Evolutionary conservation across 768 basidiomycete genomes (phyloP), one percentile per base, ranked within the genome.

Genomic region (Galerina marginata): DNA sequence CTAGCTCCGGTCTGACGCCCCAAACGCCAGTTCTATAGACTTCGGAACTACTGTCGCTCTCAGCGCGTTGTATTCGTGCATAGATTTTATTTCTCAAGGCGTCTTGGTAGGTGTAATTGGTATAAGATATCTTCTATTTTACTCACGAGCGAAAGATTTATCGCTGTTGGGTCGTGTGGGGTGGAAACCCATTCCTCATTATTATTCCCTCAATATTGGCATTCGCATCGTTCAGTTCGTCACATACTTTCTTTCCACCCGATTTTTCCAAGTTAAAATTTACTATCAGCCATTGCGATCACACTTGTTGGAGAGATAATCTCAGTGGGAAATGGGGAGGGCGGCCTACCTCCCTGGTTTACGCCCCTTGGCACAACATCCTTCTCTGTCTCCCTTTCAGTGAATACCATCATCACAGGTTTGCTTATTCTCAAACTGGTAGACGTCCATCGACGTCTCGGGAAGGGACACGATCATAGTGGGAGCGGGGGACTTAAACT

Each of bases 101-200:
- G 43, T 56, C 2, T 46, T 56, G 36, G 55, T 56, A 48, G 2
- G 46, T 12, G 7, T 3, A 9, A 56, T 16, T 33, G 46, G 3
- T 4, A 7, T 47, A 25, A 25, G 14, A 10, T 16, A 23, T 29
- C 29, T 44, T 15, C 9, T 36, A 14, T 20, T 5, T 25, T 15
- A 15, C 20, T 26, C 29, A 33, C 7, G 7, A 33, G 5, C 23
- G 12, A 14, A 16, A 56, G 55, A 56, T 56, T 12, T 56, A 56
- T n/a, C 44, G 55, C 15, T 56, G 55, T 26, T 56, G 55, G 55
- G 38, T 56, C 9, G 45, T 56, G 6, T 56, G 55, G 55, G 36
- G 45, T 16, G 47, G 26, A 10, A 37, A 26, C 16, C 40, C 9
- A 1, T 16, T 48, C 15, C 37, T 56, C 2, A 39, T 56, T 20